A percentile compares a stretch with the other conserved stretches of the same genome.
Conservation (phyloP, 345 rosid genomes). For the Citrus sp. region DNA sequence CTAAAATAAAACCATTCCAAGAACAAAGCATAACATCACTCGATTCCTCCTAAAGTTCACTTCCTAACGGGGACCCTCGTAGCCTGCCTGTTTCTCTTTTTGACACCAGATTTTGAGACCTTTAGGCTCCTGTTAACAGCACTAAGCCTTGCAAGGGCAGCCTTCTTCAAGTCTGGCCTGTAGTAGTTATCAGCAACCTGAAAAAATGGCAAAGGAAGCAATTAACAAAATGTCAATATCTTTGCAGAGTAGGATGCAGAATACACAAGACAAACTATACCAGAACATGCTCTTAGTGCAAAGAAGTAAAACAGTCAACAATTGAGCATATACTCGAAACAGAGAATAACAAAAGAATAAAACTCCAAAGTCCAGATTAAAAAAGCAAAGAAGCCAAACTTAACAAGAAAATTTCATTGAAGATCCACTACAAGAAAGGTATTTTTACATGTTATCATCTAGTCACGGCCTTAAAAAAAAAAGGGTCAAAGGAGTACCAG, state of each 20-base stretch:
- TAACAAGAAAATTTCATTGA: neutral
- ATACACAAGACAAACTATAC: neutral
- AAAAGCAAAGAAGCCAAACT: slow-evolving; percentile 2
- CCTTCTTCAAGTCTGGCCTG: slow-evolving; percentile 70
- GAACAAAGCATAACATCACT: neutral
- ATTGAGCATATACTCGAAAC: neutral
- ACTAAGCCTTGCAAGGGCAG: slow-evolving; percentile 70
- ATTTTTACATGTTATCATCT: neutral
- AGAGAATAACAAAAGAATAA: no score
- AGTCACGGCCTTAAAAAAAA: slow-evolving; percentile 3
- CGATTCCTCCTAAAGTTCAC: neutral
- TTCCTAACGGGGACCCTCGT: slow-evolving; percentile 23
- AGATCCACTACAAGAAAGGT: neutral
- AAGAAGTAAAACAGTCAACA: neutral
- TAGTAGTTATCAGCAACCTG: slow-evolving; percentile 70
- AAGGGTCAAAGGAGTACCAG: neutral
- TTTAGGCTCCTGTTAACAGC: slow-evolving; percentile 58
- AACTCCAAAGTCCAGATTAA: neutral
- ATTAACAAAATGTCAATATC: neutral
- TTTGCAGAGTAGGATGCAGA: neutral
- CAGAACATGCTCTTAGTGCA: neutral
- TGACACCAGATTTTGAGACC: slow-evolving; percentile 66
- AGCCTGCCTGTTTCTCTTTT: slow-evolving; percentile 64
- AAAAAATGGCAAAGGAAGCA: neutral
- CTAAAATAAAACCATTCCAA: neutral